phyloP scores from a whole-genome alignment of 148 eudicot genomes.

The Persicaria tinctoria region DNA sequence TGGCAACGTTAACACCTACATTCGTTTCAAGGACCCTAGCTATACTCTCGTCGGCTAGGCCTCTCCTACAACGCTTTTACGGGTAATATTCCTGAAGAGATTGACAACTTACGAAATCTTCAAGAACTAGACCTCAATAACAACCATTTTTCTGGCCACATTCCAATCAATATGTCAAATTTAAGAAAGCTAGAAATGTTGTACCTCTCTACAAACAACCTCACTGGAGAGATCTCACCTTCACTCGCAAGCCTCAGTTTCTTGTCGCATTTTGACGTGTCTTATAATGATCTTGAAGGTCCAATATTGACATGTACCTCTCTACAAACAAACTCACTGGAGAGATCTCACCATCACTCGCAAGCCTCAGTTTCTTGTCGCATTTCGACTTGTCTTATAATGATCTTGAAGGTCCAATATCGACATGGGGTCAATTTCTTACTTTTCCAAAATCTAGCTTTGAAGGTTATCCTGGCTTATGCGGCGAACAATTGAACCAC shows the following conservation, averaged over 20 bases:
- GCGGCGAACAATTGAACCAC: conserved; percentile 15
- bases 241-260: no score
- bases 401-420: conserved; percentile 32
- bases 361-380: no score
- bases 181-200: conserved; percentile 57
- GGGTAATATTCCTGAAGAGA: neutral
- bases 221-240: no score
- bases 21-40: no score
- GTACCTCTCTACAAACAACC: conserved; percentile 51
- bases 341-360: no score
- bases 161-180: conserved; percentile 58
- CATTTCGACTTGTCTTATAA: no score
- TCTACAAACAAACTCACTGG: no score
- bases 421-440: conserved; percentile 49
- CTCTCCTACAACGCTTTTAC: neutral
- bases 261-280: no score
- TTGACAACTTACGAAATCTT: neutral
- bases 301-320: conserved; percentile 45
- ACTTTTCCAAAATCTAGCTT: conserved; percentile 24
- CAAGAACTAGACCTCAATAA: conserved; percentile 56
- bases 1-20: no score
- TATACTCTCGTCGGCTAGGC: no score
- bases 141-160: conserved; percentile 57
- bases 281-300: conserved; percentile 19
- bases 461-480: conserved; percentile 28